These are phyloP conservation scores for Schizophyllum commune DNA, from an alignment of 1,284 basidiomycete species.

Conservation along the genomic window DNA sequence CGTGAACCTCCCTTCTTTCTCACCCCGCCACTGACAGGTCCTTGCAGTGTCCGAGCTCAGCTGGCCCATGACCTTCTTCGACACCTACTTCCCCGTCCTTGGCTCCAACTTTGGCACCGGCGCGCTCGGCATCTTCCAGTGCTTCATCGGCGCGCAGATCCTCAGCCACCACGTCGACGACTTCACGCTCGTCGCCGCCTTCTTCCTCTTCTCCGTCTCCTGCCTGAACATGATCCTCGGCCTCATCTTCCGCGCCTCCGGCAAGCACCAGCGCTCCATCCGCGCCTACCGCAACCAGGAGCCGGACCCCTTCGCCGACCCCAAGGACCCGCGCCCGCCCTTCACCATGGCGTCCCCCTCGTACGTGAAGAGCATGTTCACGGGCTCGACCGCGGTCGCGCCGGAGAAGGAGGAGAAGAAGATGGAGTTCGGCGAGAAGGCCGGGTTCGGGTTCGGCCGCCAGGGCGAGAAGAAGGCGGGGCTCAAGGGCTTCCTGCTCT, in stretches of 20 bases:
- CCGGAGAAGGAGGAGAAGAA: slow-evolving; percentile 13
- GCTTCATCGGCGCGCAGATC: slow-evolving; percentile 64
- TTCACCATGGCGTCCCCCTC: slow-evolving; percentile 24
- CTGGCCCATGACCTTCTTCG: slow-evolving; percentile 72
- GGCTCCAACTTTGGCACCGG: slow-evolving; percentile 79
- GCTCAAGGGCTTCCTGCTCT: slow-evolving; percentile 47
- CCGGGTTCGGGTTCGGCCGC: slow-evolving; percentile 56
- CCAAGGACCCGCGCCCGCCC: slow-evolving; percentile 28
- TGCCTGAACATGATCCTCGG: slow-evolving; percentile 78
- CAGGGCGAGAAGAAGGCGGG: slow-evolving; percentile 73
- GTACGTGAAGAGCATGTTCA: slow-evolving; percentile 15
- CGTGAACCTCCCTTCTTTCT: slow-evolving; percentile 9
- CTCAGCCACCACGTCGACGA: slow-evolving; percentile 79
- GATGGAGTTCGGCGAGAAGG: slow-evolving; percentile 25
- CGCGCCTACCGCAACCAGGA: slow-evolving; percentile 51
- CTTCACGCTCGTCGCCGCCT: slow-evolving; percentile 82
- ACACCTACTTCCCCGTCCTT: slow-evolving; percentile 77
- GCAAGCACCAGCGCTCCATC: slow-evolving; percentile 54
- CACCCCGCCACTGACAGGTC: slow-evolving; percentile 1
- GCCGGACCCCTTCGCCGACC: slow-evolving; percentile 50
- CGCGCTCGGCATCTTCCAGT: slow-evolving; percentile 75
- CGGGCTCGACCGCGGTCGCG: slow-evolving; percentile 12
- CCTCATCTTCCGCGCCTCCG: slow-evolving; percentile 60
- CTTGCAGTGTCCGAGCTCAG: slow-evolving; percentile 64
- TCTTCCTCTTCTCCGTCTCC: slow-evolving; percentile 81